Evolutionary conservation across 495 filamentous ascomycete genomes (phyloP).

Genomic region (Xylona heveae): DNA sequence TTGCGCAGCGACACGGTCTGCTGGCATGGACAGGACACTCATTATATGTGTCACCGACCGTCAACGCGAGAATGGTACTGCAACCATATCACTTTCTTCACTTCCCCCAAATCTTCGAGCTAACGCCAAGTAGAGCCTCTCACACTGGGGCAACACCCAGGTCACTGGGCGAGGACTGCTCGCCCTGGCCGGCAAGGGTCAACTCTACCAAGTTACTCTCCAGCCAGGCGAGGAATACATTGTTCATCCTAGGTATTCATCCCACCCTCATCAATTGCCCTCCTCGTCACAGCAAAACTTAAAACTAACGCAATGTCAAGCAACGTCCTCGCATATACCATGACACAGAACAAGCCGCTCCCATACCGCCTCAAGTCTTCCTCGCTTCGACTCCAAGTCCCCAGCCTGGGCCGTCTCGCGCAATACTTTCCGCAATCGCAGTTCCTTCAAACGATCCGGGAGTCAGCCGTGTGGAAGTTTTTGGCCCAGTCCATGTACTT

Average conservation of each 20-base stretch:
- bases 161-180: slow-evolving; percentile 74
- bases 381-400: slow-evolving; percentile 57
- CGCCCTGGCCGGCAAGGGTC: slow-evolving; percentile 63
- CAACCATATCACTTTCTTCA: background rate
- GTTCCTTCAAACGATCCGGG: slow-evolving; percentile 48
- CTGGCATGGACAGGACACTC: slow-evolving; percentile 94
- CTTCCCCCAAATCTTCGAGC: slow-evolving; percentile 6
- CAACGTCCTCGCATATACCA: slow-evolving; percentile 74
- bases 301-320: slow-evolving; percentile 16
- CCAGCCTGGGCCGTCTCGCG: slow-evolving; percentile 31
- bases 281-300: background rate
- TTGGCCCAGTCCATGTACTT: slow-evolving; percentile 36
- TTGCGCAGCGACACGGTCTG: slow-evolving; percentile 64
- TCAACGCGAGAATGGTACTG: slow-evolving; percentile 49
- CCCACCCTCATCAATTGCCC: background rate
- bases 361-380: slow-evolving; percentile 74
- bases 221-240: slow-evolving; percentile 69
- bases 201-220: slow-evolving; percentile 64
- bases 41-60: slow-evolving; percentile 46
- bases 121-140: slow-evolving; percentile 40
- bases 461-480: slow-evolving; percentile 46
- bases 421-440: slow-evolving; percentile 34
- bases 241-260: slow-evolving; percentile 46
- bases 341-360: slow-evolving; percentile 46
- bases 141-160: slow-evolving; percentile 78